These are phyloP conservation scores for Leptographium wingfieldii DNA, from an alignment of 2,329 filamentous ascomycete species.

Conservation along the genomic window DNA sequence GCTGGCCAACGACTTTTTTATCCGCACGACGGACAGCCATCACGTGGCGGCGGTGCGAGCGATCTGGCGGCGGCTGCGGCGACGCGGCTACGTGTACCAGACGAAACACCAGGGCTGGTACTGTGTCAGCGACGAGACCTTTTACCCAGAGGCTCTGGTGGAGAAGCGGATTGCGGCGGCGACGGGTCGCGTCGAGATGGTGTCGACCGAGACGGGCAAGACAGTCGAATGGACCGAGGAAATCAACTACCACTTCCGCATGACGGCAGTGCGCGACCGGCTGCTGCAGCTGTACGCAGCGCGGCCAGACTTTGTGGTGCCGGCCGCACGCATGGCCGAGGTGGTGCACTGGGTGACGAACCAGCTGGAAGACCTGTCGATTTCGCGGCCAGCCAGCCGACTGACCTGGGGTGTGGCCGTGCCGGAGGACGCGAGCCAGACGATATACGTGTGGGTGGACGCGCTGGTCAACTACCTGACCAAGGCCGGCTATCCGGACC, in stretches of 20 bases:
- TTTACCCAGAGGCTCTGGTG: conserved; percentile 70
- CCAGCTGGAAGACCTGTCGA: conserved; percentile 74
- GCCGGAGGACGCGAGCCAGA: conserved; percentile 72
- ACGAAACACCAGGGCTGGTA: conserved; percentile 92
- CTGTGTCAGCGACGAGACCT: conserved; percentile 90
- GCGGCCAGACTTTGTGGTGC: conserved; percentile 69
- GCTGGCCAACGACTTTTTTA: conserved; percentile 73
- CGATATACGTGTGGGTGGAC: conserved; percentile 97
- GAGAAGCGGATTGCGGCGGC: conserved; percentile 62
- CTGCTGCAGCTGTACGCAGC: conserved; percentile 68
- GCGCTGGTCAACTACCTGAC: conserved; percentile 91
- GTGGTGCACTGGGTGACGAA: conserved; percentile 64
- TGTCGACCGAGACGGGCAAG: conserved; percentile 75
- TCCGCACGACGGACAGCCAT: conserved; percentile 75
- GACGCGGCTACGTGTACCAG: conserved; percentile 69
- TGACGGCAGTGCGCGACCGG: conserved; percentile 69
- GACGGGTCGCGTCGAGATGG: conserved; percentile 74
- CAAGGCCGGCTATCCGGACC: conserved; percentile 64
- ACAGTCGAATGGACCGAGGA: conserved; percentile 93
- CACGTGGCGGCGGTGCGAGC: conserved; percentile 79
- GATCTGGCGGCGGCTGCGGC: conserved; percentile 73
- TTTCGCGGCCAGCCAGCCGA: conserved; percentile 63
- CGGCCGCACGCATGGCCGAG: conserved; percentile 59
- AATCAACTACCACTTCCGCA: conserved; percentile 84
- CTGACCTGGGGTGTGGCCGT: conserved; percentile 83